phyloP scores from a whole-genome alignment of 805 yeast genomes.

The Ogataea thermomethanolica region DNA sequence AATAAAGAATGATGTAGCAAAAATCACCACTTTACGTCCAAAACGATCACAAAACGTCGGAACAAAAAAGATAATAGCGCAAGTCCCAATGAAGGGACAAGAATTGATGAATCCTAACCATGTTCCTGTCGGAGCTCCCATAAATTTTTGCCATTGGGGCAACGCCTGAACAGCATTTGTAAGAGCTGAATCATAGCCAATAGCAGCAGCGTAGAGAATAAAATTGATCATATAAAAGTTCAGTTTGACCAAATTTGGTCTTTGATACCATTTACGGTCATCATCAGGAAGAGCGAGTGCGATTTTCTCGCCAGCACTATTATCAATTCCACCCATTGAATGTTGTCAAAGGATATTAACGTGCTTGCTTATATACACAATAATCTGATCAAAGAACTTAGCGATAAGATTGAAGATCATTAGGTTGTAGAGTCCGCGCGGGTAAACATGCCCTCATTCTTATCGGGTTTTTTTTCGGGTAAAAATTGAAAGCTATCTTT shows the following conservation, averaged over 20 bases:
- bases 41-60: slow-evolving; percentile 17
- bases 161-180: slow-evolving; percentile 21
- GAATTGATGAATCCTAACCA: slow-evolving; percentile 21
- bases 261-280: slow-evolving; percentile 18
- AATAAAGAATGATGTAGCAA: slow-evolving; percentile 14
- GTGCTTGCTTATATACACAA: too few relatives aligned
- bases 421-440: too few relatives aligned
- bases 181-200: slow-evolving; percentile 20
- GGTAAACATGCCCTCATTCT: too few relatives aligned
- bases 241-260: slow-evolving; percentile 17
- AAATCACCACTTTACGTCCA: slow-evolving; percentile 15
- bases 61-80: slow-evolving; percentile 17
- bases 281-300: slow-evolving; percentile 15
- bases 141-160: slow-evolving; percentile 16
- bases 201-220: slow-evolving; percentile 19
- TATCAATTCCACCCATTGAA: slow-evolving; percentile 4
- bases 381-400: too few relatives aligned
- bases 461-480: too few relatives aligned
- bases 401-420: too few relatives aligned
- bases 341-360: not conserved
- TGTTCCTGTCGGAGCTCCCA: slow-evolving; percentile 18
- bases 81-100: slow-evolving; percentile 19
- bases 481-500: too few relatives aligned
- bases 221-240: slow-evolving; percentile 12
- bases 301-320: slow-evolving; percentile 17